Evolutionary conservation across 805 yeast species (phyloP), one percentile per base, ranked within the genome.

Genomic region (Starmerella davenportii): DNA sequence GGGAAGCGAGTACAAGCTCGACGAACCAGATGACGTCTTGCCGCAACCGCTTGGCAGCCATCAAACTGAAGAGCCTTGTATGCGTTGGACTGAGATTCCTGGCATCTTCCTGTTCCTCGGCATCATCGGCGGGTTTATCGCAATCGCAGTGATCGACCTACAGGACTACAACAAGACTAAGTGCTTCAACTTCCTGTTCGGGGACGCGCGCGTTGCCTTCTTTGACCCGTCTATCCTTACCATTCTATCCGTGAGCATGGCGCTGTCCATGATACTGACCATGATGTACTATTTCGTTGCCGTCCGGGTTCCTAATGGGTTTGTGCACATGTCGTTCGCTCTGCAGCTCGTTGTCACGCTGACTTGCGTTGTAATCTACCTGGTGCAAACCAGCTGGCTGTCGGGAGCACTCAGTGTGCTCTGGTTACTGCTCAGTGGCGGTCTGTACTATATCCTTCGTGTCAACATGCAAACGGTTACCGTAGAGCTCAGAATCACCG

Each of bases 381-480:
- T 84, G 49, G 74, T 66, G 1, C 64, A 68, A 47, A 62, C 65
- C 24, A 78, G 79, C 57, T 81, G 76, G 63, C 74, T 87, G 4
- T 87, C 92, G 0, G 94, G 82, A 2, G 63, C 79, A 43, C 82
- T 76, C 28, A 77, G 76, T 46, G 59, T 78, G 45, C 65, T 76
- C 1, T 78, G 79, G 55, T 67, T 84, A 0, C 52, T 68, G 2
- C 56, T 77, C 38, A 66, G 75, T 19, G 80, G 79, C 5, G 72
- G 69, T 64, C 69, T 75, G 52, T 81, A 76, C 58, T 79, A 81
- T 80, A 57, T 69, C 5, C 70, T 78, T 62, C 65, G 90, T 45
- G 53, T 58, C 5, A 63, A 90, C 48, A 79, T 79, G 40, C 85
- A 87, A 4, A 69, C 76, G 49, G 74, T 82, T 39, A 78, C 81